A percentile compares a stretch with the other conserved stretches of the same genome.
These are phyloP conservation scores for Sporisorium scitamineum DNA, from an alignment of 1,284 basidiomycete species.

Conservation along the genomic window DNA sequence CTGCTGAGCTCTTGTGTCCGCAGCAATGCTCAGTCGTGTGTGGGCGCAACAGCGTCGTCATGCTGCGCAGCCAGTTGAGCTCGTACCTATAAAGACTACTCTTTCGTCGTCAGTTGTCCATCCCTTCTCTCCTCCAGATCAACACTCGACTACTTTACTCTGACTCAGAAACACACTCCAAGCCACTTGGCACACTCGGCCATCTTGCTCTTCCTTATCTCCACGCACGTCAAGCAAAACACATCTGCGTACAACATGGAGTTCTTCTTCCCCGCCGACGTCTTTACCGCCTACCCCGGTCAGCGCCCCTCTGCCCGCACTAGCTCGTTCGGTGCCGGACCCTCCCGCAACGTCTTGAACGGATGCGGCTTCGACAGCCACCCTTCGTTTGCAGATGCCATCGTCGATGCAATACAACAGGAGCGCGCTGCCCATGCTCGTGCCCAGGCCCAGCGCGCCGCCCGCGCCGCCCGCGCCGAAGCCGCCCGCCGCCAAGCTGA, in stretches of 20 bases:
- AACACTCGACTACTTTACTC: constrained; percentile 3
- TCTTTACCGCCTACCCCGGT: constrained; percentile 43
- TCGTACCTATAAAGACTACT: constrained; percentile 19
- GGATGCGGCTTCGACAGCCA: constrained; percentile 48
- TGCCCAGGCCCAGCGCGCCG: constrained; percentile 33
- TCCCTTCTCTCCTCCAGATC: constrained; percentile 12
- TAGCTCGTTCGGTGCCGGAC: constrained; percentile 18
- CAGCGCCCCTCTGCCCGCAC: constrained; percentile 23
- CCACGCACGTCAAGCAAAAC: constrained; percentile 2
- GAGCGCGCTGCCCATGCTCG: constrained; percentile 37
- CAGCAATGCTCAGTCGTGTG: not conserved
- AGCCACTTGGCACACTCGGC: no score
- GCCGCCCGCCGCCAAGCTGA: constrained; percentile 41
- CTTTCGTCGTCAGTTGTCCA: not conserved
- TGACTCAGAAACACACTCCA: constrained; percentile 14
- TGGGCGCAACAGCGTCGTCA: constrained; percentile 16
- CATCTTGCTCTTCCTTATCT: not conserved
- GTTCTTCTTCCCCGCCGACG: constrained; percentile 57
- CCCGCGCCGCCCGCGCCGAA: constrained; percentile 34
- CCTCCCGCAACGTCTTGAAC: constrained; percentile 30
- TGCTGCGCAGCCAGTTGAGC: constrained; percentile 8
- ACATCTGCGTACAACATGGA: constrained; percentile 25
- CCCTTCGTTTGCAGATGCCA: constrained; percentile 30
- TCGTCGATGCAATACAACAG: constrained; percentile 46
- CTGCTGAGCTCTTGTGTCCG: no score